phyloP scores from a whole-genome alignment of 2,329 filamentous ascomycete species.

The Paecilomyces formosus region DNA sequence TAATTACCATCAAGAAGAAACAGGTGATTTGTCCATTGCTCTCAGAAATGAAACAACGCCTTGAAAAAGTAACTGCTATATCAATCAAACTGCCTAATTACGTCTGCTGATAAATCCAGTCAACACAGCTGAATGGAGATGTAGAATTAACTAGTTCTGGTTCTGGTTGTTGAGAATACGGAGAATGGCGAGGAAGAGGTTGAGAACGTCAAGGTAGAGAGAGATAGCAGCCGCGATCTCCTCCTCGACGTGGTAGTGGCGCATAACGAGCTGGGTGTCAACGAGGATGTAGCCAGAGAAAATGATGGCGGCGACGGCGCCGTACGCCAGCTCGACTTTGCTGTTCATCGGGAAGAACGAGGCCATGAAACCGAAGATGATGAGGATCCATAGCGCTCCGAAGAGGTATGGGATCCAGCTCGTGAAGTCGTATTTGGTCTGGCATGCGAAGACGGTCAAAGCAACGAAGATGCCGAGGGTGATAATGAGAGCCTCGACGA shows the following conservation, averaged over 20 bases:
- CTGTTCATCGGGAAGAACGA: conserved; percentile 80
- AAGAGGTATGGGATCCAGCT: conserved; percentile 95
- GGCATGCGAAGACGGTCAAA: conserved; percentile 78
- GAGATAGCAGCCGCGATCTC: conserved; percentile 94
- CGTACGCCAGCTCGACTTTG: conserved; percentile 77
- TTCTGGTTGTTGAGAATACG: conserved; percentile 93
- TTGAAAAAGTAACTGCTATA: not conserved
- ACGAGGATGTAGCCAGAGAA: conserved; percentile 95
- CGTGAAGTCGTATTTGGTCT: conserved; percentile 97
- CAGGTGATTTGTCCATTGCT: not conserved
- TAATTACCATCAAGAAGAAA: not conserved
- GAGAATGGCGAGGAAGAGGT: conserved; percentile 91
- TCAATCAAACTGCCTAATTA: not conserved
- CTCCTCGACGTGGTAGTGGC: conserved; percentile 95
- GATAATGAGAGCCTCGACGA: conserved; percentile 82
- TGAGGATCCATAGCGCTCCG: conserved; percentile 77
- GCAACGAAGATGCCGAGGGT: conserved; percentile 63
- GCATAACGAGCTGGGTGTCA: conserved; percentile 91
- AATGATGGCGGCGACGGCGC: conserved; percentile 71
- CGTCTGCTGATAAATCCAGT: not conserved
- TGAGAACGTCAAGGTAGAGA: conserved; percentile 92
- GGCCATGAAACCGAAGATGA: conserved; percentile 89
- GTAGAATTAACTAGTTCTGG: conserved; percentile 60
- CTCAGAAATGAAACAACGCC: not conserved
- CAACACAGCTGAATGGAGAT: not conserved